Conservation (phyloP, 352 stramenopile genomes). For the Phytophthora rubi region DNA sequence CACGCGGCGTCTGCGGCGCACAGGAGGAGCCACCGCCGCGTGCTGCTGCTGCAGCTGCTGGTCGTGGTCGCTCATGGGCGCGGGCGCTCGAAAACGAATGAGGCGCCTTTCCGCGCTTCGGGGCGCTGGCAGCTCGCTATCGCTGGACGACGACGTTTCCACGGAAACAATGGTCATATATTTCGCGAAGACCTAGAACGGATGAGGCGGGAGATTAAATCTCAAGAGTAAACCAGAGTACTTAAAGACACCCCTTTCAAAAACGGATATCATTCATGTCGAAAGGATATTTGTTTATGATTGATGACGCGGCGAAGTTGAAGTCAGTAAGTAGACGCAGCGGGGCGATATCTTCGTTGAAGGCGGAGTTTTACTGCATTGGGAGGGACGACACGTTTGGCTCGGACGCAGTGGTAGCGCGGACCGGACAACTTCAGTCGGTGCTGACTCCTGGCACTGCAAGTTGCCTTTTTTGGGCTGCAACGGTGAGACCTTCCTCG, state of each 20-base stretch:
- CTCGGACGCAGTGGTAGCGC: conserved; percentile 3
- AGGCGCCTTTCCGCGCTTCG: conserved; percentile 29
- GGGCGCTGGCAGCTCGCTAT: not conserved
- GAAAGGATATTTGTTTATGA: conserved; percentile 4
- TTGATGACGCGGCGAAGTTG: conserved; percentile 23
- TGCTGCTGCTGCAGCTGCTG: conserved; percentile 1
- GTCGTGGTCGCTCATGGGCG: conserved; percentile 26
- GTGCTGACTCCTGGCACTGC: conserved; percentile 15
- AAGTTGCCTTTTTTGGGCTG: conserved; percentile 2
- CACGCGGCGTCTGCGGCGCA: conserved; percentile 17
- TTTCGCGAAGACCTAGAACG: not conserved
- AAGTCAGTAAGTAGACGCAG: conserved; percentile 36
- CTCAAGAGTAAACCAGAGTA: not conserved
- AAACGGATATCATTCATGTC: not conserved
- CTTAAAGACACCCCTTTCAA: too few species aligned
- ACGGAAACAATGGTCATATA: conserved; percentile 31
- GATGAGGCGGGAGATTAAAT: conserved; percentile 7
- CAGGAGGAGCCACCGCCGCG: not conserved
- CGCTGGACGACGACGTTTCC: conserved; percentile 25
- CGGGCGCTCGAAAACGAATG: conserved; percentile 28
- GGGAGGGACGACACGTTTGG: conserved; percentile 23
- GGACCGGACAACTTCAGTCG: conserved; percentile 11
- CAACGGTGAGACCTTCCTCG: conserved; percentile 20
- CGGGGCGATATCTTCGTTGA: conserved; percentile 20
- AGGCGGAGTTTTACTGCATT: too few species aligned